A percentile compares a stretch with the other conserved stretches of the same genome.
Conservation (phyloP, 805 yeast genomes). For the Ogataea angusta region DNA sequence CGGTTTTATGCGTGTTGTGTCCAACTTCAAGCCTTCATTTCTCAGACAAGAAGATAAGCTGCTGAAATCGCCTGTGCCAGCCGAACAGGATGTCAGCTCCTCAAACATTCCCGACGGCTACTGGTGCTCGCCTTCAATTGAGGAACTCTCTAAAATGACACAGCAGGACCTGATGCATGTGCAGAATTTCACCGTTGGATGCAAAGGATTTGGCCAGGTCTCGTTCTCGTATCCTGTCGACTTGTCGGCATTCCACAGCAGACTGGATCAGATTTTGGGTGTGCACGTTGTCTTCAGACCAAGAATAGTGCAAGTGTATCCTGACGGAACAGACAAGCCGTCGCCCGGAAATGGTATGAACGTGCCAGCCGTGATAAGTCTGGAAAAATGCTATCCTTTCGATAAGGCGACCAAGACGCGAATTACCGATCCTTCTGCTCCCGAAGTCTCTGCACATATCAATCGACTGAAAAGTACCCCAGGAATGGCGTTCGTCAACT, state of each 20-base stretch:
- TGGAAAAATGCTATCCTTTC: slow-evolving; percentile 58
- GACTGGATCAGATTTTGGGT: slow-evolving; percentile 39
- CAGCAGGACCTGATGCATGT: slow-evolving; percentile 49
- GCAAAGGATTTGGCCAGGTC: slow-evolving; percentile 65
- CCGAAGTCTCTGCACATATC: slow-evolving; percentile 46
- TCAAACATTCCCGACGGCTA: slow-evolving; percentile 39
- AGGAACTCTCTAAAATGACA: slow-evolving; percentile 43
- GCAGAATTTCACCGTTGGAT: slow-evolving; percentile 64
- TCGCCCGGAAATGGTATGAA: slow-evolving; percentile 66
- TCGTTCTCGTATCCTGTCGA: slow-evolving; percentile 70
- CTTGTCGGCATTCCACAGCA: slow-evolving; percentile 47
- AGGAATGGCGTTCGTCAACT: slow-evolving; percentile 79
- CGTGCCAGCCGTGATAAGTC: slow-evolving; percentile 70
- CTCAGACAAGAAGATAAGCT: neutral
- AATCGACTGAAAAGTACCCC: slow-evolving; percentile 47
- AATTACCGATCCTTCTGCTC: slow-evolving; percentile 33
- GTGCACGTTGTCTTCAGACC: slow-evolving; percentile 44
- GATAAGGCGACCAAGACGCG: slow-evolving; percentile 25
- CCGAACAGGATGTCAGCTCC: too few relatives aligned
- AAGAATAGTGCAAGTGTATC: slow-evolving; percentile 59
- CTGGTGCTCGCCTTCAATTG: slow-evolving; percentile 70
- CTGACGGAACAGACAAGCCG: slow-evolving; percentile 52
- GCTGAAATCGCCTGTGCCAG: too few relatives aligned
- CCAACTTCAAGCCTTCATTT: slow-evolving; percentile 10
- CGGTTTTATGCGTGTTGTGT: slow-evolving; percentile 8